These are phyloP conservation scores for Claviceps pazoutovae DNA, from an alignment of 2,329 filamentous ascomycete genomes.

Conservation along the genomic window DNA sequence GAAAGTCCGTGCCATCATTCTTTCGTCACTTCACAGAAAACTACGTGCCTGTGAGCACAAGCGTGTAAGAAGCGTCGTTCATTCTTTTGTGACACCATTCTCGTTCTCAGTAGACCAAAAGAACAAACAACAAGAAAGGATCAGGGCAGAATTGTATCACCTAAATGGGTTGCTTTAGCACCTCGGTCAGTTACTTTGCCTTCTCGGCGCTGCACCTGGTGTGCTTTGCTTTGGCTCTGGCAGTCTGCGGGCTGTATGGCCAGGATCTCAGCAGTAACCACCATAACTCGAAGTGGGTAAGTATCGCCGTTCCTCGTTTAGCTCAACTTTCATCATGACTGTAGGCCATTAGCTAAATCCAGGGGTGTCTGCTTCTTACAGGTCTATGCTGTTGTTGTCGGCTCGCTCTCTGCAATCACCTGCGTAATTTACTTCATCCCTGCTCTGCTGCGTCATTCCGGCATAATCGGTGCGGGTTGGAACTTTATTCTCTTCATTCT, in stretches of 20 bases:
- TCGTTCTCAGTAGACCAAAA: background rate
- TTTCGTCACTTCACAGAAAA: background rate
- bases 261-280: slow-evolving; percentile 46
- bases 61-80: background rate
- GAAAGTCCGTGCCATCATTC: background rate
- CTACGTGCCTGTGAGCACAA: background rate
- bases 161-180: slow-evolving; percentile 32
- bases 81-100: background rate
- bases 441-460: slow-evolving; percentile 37
- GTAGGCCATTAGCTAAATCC: background rate
- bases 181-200: slow-evolving; percentile 34
- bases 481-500: slow-evolving; percentile 60
- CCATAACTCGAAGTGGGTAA: slow-evolving; percentile 57
- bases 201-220: slow-evolving; percentile 55
- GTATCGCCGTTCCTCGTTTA: slow-evolving; percentile 8
- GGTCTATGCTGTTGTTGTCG: slow-evolving; percentile 61
- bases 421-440: slow-evolving; percentile 52
- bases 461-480: slow-evolving; percentile 45
- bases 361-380: slow-evolving; percentile 15
- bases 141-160: background rate
- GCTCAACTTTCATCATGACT: background rate
- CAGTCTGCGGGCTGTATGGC: slow-evolving; percentile 68
- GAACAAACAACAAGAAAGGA: background rate
- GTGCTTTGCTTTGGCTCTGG: slow-evolving; percentile 63
- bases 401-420: slow-evolving; percentile 49